Evolutionary conservation across 2,329 filamentous ascomycete genomes (phyloP), one percentile per base, ranked within the genome.

Genomic region (Diaporthe sp.): DNA sequence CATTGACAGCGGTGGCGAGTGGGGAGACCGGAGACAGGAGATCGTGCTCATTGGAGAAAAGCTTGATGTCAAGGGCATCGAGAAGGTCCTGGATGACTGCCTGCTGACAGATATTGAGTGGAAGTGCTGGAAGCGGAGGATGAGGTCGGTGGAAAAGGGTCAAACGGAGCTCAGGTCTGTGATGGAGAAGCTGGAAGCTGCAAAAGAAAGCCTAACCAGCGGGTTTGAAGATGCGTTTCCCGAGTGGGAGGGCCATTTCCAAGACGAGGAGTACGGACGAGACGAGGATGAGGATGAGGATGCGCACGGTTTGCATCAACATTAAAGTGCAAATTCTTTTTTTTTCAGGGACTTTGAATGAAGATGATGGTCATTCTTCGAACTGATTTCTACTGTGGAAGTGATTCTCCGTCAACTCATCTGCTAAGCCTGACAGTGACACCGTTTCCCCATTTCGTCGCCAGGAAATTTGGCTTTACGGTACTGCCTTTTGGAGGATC

Each of bases 1-100:
- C 78, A 86, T 90, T 31, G 80, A 84, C 9, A 87, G 88, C 37
- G 88, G 88, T 7, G 90, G 89, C 0, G 87, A 90, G 75, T 94
- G 92, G 92, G 93, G 92, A 0, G 93, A 95, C 78, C 87, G 93
- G 1, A 86, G 93, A 2, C 93, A 95, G 81, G 93, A 95, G 81
- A 81, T 95, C 9, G 93, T 95, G 3, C 93, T 95, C 76, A 94
- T 95, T 75, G 93, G 93, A 0, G 92, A 94, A 82, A 87, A 87
- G 7, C 85, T 95, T 10, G 87, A 94, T 68, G 80, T 86, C 1
- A 80, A 81, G 7, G 86, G 84, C 0, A 84, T 95, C 22, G 88
- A 87, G 34, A 83, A 82, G 6, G 81, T 88, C 47, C 81, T 95
- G 4, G 90, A 95, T 79, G 82, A 81, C 2, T 94, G 92, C 79